Evolutionary conservation across 805 yeast genomes (phyloP).

Genomic region (Candida palmyrensis): DNA sequence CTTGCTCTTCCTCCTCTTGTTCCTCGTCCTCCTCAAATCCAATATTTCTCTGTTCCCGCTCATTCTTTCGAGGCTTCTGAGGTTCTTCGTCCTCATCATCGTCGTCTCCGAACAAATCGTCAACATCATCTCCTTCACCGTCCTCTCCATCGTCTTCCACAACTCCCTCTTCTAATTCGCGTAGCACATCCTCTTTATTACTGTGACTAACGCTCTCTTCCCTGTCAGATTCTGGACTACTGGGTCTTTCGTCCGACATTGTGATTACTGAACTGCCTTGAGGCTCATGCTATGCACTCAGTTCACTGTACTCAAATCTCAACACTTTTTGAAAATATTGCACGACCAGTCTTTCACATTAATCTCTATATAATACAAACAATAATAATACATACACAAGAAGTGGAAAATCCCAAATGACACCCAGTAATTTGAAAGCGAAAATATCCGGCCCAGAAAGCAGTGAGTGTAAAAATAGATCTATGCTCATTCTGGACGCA

Average conservation of each 20-base stretch:
- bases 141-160: slow-evolving; percentile 10
- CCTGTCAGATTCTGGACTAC: too few relatives aligned
- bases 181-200: too few relatives aligned
- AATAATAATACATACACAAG: slow-evolving; percentile 1
- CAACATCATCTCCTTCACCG: slow-evolving; percentile 24
- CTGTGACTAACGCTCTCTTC: too few relatives aligned
- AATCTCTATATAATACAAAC: background rate
- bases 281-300: background rate
- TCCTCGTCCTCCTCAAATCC: slow-evolving; percentile 23
- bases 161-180: background rate
- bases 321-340: too few relatives aligned
- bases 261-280: slow-evolving; percentile 2
- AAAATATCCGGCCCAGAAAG: too few relatives aligned
- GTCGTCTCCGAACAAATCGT: slow-evolving; percentile 32
- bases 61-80: slow-evolving; percentile 22
- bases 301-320: too few relatives aligned
- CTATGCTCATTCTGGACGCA: too few relatives aligned
- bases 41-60: slow-evolving; percentile 20
- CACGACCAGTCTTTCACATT: slow-evolving; percentile 1
- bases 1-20: slow-evolving; percentile 29
- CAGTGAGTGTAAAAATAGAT: too few relatives aligned
- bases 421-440: background rate
- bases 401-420: background rate
- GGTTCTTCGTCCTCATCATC: slow-evolving; percentile 14
- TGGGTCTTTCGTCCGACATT: slow-evolving; percentile 24